A percentile compares a stretch with the other conserved stretches of the same genome.
These are phyloP conservation scores for Sideroxylon spinosum DNA, from an alignment of 179 eudicot species.

Conservation along the genomic window DNA sequence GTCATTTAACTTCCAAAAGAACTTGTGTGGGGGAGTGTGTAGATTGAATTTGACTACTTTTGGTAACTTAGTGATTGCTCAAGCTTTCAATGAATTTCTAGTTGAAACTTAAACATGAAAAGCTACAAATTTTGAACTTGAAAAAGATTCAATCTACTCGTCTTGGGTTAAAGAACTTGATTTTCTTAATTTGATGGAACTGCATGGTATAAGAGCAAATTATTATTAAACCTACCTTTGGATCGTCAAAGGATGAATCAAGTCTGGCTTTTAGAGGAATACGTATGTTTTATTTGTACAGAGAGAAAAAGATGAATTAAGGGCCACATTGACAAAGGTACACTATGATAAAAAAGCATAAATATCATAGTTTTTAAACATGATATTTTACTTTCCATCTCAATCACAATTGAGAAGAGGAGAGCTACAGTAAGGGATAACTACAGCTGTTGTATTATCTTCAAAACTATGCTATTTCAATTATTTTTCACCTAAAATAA, in stretches of 20 bases:
- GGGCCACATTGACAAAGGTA: too few relatives aligned
- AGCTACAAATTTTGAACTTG: conserved; percentile 3
- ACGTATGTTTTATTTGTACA: too few relatives aligned
- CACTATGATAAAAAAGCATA: too few relatives aligned
- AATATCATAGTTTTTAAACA: too few relatives aligned
- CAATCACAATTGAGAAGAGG: too few relatives aligned
- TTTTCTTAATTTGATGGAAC: conserved; percentile 12
- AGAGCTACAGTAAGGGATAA: too few relatives aligned
- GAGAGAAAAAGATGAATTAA: too few relatives aligned
- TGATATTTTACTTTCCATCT: too few relatives aligned
- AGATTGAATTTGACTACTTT: conserved; percentile 22
- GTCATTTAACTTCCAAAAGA: conserved; percentile 20
- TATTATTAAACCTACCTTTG: conserved; percentile 50
- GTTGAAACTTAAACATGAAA: conserved; percentile 27
- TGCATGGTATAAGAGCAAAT: conserved; percentile 33
- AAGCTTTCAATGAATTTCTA: conserved; percentile 17
- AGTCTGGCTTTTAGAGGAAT: conserved; percentile 51
- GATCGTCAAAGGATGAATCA: too few relatives aligned
- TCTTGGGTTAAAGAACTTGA: conserved; percentile 8
- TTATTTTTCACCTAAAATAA: too few relatives aligned
- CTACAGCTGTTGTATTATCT: too few relatives aligned
- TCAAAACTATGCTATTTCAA: too few relatives aligned
- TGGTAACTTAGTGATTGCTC: conserved; percentile 19
- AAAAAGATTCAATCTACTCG: neutral
- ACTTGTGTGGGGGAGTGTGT: conserved; percentile 12